Evolutionary conservation across 352 stramenopile species (phyloP).

Genomic region (Phytophthora lateralis): DNA sequence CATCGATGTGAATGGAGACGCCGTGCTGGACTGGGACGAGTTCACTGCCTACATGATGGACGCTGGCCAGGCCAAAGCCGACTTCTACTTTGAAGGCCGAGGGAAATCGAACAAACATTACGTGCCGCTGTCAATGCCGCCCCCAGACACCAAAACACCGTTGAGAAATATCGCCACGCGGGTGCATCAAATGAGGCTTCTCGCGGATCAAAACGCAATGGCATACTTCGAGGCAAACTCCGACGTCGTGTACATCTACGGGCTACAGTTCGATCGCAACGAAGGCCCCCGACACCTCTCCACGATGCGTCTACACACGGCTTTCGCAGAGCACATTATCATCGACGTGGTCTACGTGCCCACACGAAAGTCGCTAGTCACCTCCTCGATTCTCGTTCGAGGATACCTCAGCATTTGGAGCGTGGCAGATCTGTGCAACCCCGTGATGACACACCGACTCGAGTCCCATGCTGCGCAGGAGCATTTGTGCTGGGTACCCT

Average conservation of each 20-base stretch:
- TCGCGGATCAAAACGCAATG: slow-evolving; percentile 57
- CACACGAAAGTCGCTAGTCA: slow-evolving; percentile 43
- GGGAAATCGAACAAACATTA: slow-evolving; percentile 40
- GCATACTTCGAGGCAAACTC: slow-evolving; percentile 71
- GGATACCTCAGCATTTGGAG: slow-evolving; percentile 71
- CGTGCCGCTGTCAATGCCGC: slow-evolving; percentile 35
- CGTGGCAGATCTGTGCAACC: slow-evolving; percentile 51
- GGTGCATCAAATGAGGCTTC: slow-evolving; percentile 59
- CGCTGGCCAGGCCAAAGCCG: slow-evolving; percentile 57
- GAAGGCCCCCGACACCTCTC: slow-evolving; percentile 65
- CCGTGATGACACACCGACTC: slow-evolving; percentile 68
- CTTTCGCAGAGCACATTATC: slow-evolving; percentile 73
- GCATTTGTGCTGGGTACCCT: slow-evolving; percentile 59
- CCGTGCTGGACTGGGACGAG: slow-evolving; percentile 89
- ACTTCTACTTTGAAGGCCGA: slow-evolving; percentile 53
- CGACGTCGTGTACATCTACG: slow-evolving; percentile 76
- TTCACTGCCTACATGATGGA: slow-evolving; percentile 90
- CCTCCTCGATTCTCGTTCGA: slow-evolving; percentile 58
- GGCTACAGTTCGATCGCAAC: slow-evolving; percentile 63
- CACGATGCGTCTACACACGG: slow-evolving; percentile 73
- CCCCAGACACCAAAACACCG: slow-evolving; percentile 56
- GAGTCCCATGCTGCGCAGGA: slow-evolving; percentile 61
- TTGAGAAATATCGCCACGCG: slow-evolving; percentile 49
- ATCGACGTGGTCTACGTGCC: slow-evolving; percentile 67
- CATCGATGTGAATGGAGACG: slow-evolving; percentile 91